These are phyloP conservation scores for Bremia lactucae DNA, from an alignment of 352 stramenopile genomes.

Conservation along the genomic window DNA sequence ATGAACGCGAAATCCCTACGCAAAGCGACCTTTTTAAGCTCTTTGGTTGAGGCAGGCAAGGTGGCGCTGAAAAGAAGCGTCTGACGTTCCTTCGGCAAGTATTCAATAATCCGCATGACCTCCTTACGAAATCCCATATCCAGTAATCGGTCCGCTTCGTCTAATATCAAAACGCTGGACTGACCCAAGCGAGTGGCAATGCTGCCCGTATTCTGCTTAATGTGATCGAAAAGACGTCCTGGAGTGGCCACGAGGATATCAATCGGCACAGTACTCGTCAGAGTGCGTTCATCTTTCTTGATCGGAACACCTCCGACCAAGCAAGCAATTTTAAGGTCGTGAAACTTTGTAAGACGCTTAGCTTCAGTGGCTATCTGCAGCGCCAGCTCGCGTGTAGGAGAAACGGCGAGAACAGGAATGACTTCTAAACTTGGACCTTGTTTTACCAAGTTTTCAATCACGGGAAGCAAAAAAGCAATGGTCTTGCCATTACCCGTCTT, in stretches of 20 bases:
- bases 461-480: constrained; percentile 70
- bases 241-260: constrained; percentile 95
- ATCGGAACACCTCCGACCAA: constrained; percentile 87
- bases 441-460: constrained; percentile 70
- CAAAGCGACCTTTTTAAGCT: constrained; percentile 83
- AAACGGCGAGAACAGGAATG: constrained; percentile 90
- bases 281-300: constrained; percentile 40
- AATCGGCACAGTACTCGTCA: constrained; percentile 29
- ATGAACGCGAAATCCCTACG: constrained; percentile 82
- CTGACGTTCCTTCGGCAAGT: constrained; percentile 61
- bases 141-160: constrained; percentile 94
- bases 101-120: constrained; percentile 84
- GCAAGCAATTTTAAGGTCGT: constrained; percentile 50
- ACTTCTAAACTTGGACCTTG: constrained; percentile 35
- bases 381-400: constrained; percentile 91
- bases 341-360: constrained; percentile 76
- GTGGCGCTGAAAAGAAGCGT: constrained; percentile 95
- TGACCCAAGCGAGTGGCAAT: constrained; percentile 57
- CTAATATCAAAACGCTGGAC: constrained; percentile 66
- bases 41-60: constrained; percentile 72
- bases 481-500: constrained; percentile 89
- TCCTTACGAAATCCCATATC: constrained; percentile 93
- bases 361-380: constrained; percentile 91
- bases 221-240: constrained; percentile 91
- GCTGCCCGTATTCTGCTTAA: constrained; percentile 86